Conservation (phyloP, 441 rosid genomes). For the Bocquillonia castaneifolia region DNA sequence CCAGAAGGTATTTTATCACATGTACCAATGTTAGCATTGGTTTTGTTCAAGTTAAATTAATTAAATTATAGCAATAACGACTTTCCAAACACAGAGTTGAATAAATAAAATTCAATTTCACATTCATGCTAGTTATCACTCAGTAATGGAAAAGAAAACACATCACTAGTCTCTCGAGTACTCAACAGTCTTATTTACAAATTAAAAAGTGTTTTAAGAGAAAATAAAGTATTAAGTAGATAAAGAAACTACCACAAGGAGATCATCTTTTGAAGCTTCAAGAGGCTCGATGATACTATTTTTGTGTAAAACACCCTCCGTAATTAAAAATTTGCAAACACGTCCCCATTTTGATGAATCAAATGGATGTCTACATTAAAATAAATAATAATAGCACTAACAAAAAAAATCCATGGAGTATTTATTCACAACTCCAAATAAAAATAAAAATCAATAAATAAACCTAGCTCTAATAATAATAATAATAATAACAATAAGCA, state of each 20-base stretch:
- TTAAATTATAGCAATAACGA: no score
- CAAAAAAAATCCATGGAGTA: not conserved
- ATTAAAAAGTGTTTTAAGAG: no score
- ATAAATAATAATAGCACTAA: no score
- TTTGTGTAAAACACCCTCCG: conserved; percentile 54
- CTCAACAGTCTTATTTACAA: no score
- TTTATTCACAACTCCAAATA: not conserved
- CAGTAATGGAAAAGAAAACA: no score
- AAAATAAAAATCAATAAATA: not conserved
- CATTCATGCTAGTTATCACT: no score
- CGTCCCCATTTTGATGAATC: conserved; percentile 96
- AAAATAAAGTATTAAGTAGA: not conserved
- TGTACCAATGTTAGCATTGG: no score
- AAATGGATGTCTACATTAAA: conserved; percentile 87
- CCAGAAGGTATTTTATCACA: no score
- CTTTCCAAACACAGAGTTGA: no score
- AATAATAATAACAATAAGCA: not conserved
- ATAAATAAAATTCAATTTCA: no score
- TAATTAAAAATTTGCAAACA: conserved; percentile 53
- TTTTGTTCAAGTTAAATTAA: no score
- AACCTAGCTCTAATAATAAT: not conserved
- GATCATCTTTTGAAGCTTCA: conserved; percentile 78
- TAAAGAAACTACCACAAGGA: conserved; percentile 63
- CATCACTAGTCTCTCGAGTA: no score
- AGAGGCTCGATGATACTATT: conserved; percentile 60